Evolutionary conservation across 2,329 filamentous ascomycete species (phyloP).

Genomic region (Penicillium concentricum): DNA sequence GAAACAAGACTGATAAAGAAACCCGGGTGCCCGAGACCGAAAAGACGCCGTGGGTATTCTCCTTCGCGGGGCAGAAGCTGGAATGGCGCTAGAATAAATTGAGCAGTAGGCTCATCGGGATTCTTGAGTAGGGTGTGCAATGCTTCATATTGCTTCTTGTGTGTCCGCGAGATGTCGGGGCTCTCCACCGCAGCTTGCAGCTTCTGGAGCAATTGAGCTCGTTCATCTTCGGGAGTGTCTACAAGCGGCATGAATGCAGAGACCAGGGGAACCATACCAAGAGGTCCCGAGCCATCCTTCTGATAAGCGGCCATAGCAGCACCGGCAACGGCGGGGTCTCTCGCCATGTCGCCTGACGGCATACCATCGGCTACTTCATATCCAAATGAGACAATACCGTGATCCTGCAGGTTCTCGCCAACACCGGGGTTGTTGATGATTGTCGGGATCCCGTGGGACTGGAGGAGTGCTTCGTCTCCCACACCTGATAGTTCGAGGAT

Average conservation of each 20-base stretch:
- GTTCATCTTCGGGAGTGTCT: slow-evolving; percentile 5
- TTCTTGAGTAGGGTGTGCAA: slow-evolving; percentile 14
- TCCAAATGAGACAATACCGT: slow-evolving; percentile 27
- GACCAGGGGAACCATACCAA: slow-evolving; percentile 21
- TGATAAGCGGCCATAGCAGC: slow-evolving; percentile 27
- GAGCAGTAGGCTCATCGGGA: slow-evolving; percentile 14
- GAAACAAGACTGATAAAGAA: slow-evolving; percentile 23
- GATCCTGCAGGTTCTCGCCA: slow-evolving; percentile 54
- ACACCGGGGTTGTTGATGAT: slow-evolving; percentile 48
- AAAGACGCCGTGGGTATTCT: slow-evolving; percentile 6
- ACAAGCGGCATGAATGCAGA: slow-evolving; percentile 24
- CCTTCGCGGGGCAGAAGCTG: slow-evolving; percentile 15
- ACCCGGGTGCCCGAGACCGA: slow-evolving; percentile 14
- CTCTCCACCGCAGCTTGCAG: slow-evolving; percentile 4
- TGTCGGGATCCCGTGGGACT: slow-evolving; percentile 41
- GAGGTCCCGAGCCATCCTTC: slow-evolving; percentile 24
- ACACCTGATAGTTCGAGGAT: slow-evolving; percentile 62
- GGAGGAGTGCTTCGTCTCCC: slow-evolving; percentile 49
- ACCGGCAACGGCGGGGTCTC: slow-evolving; percentile 18
- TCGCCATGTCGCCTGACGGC: slow-evolving; percentile 23
- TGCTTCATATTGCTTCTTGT: slow-evolving; percentile 15
- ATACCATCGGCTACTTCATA: slow-evolving; percentile 27
- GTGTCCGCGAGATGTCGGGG: background rate
- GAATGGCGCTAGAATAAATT: slow-evolving; percentile 23
- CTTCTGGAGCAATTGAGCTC: slow-evolving; percentile 1